phyloP scores from a whole-genome alignment of 2,329 filamentous ascomycete species.

The Pseudogymnoascus sp. region DNA sequence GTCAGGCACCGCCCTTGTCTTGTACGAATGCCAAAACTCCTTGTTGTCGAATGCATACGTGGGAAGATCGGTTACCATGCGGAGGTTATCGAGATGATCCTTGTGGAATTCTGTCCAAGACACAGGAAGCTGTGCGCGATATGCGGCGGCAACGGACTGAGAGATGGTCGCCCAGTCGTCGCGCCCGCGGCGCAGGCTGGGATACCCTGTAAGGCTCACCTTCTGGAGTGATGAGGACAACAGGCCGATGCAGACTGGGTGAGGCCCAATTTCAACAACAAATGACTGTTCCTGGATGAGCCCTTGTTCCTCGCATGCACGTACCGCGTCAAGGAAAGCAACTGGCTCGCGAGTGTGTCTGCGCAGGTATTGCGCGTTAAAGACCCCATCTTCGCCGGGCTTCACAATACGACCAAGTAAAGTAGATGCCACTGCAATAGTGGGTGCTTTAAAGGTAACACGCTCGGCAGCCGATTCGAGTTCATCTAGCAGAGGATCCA shows the following conservation, averaged over 20 bases:
- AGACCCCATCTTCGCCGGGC: constrained; percentile 40
- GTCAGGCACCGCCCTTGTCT: background rate
- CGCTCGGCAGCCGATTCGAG: constrained; percentile 47
- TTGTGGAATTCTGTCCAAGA: constrained; percentile 53
- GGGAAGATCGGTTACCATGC: constrained; percentile 46
- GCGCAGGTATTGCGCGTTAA: constrained; percentile 55
- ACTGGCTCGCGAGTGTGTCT: constrained; percentile 61
- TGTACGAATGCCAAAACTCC: constrained; percentile 38
- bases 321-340: constrained; percentile 57
- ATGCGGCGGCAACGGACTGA: constrained; percentile 40
- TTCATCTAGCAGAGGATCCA: constrained; percentile 52
- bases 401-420: constrained; percentile 53
- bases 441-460: constrained; percentile 49
- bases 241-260: constrained; percentile 61
- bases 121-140: constrained; percentile 43
- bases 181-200: constrained; percentile 47
- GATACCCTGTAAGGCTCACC: constrained; percentile 27
- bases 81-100: constrained; percentile 45
- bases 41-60: constrained; percentile 57
- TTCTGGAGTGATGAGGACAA: constrained; percentile 54
- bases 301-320: constrained; percentile 48
- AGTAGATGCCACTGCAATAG: constrained; percentile 59
- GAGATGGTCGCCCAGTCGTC: constrained; percentile 49
- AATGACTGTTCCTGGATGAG: constrained; percentile 58
- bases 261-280: constrained; percentile 65